Base-by-base conservation (phyloP, 139 green algal genomes). In the Chlamydomonas schloesseri region DNA sequence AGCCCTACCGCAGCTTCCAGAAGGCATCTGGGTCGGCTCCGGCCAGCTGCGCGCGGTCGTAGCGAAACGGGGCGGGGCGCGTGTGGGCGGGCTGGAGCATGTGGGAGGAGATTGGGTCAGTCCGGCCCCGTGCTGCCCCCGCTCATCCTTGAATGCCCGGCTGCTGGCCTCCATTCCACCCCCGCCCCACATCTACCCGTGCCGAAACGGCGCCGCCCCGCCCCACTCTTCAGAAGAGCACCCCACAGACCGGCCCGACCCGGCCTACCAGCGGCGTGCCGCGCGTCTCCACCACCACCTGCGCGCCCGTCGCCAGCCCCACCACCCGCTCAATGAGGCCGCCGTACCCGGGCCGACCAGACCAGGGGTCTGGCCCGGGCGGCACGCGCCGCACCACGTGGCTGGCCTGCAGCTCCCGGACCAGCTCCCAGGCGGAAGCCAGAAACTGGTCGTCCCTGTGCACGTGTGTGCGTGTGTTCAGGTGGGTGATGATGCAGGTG, bases 391-490 rank as follows among this genome's bases (percentile, higher is more conserved):
- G 71, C 0, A 42, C 58, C 20, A 88, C 82, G 28, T 81, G 71
- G 3, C 18, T 26, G 33, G 14, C 23, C 31, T 88, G 71, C 71
- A 88, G 82, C 34, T 73, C 71, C 9, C 71, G 58, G 13, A 88
- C 34, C 23, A 67, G 15, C 0, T 50, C 57, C 13, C 82, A 50
- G 34, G 60, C 60, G 6, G 20, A 6, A 0, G 31, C 10, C 36
- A 88, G 37, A 37, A 82, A 88, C 11, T 8, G 46, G 37, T 88
- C 82, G 36, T 88, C 82, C 82, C 82, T 87, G 69, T 33, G 50
- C 0, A 10, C 6, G 36, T 14, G n/a, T 47, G 60, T 28, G 21
- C 60, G 23, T 13, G 6, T 68, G 60, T 23, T 58, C n/a, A n/a
- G n/a, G n/a, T n/a, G n/a, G n/a, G n/a, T n/a, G n/a, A n/a, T n/a